Conservation (phyloP, 768 basidiomycete species). For the Boletus patriciae region DNA sequence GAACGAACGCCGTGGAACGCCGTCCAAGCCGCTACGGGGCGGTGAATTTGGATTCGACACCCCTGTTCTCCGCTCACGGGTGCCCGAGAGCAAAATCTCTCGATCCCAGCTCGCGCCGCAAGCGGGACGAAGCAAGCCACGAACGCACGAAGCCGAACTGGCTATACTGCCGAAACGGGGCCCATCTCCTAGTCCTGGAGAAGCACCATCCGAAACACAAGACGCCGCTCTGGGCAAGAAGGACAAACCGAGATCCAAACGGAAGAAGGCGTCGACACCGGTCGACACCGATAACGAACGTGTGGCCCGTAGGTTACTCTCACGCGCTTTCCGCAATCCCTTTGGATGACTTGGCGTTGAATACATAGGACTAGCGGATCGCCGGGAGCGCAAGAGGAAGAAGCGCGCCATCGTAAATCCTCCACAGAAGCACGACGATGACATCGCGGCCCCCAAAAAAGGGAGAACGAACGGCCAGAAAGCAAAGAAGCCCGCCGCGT, state of each 20-base stretch:
- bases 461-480: constrained; percentile 19
- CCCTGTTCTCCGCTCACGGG: constrained; percentile 55
- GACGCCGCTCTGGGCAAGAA: constrained; percentile 7
- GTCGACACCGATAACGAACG: constrained; percentile 36
- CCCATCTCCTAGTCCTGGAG: not conserved
- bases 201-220: not conserved
- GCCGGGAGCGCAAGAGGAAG: constrained; percentile 60
- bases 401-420: constrained; percentile 54
- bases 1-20: constrained; percentile 13
- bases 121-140: not conserved
- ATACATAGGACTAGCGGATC: constrained; percentile 56
- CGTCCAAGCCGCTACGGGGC: constrained; percentile 4
- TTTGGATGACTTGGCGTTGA: not conserved
- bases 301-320: constrained; percentile 34
- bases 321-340: not conserved
- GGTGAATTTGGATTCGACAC: constrained; percentile 48
- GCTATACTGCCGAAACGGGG: not conserved
- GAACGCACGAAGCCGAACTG: not conserved
- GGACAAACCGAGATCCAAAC: constrained; percentile 29
- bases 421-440: constrained; percentile 10
- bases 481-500: constrained; percentile 26
- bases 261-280: constrained; percentile 15
- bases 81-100: constrained; percentile 14
- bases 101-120: constrained; percentile 1
- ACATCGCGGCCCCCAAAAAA: constrained; percentile 7